A percentile compares a stretch with the other conserved stretches of the same genome.
These are phyloP conservation scores for Candida berthetii DNA, from an alignment of 805 yeast genomes.

Conservation along the genomic window DNA sequence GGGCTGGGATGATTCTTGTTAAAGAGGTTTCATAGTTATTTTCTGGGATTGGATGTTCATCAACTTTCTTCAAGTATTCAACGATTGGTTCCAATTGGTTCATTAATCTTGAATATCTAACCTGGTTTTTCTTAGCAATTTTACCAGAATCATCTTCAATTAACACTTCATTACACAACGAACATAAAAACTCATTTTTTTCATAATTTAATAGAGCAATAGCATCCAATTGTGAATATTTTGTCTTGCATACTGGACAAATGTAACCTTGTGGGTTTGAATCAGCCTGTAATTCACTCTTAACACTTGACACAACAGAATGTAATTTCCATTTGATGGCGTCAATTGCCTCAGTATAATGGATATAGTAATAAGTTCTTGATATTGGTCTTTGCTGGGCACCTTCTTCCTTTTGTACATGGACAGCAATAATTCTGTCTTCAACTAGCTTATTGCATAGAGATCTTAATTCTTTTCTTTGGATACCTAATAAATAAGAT, in stretches of 20 bases:
- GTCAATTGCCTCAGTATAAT: constrained; percentile 89
- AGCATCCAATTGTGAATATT: constrained; percentile 84
- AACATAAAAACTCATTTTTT: constrained; percentile 75
- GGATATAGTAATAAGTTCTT: constrained; percentile 81
- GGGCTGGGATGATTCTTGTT: constrained; percentile 80
- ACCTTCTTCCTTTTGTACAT: constrained; percentile 65
- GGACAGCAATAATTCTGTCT: constrained; percentile 70
- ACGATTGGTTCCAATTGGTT: constrained; percentile 85
- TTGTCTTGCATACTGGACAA: constrained; percentile 80
- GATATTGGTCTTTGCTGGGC: constrained; percentile 60
- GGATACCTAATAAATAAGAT: constrained; percentile 72
- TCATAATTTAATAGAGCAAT: constrained; percentile 76
- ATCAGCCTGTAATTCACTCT: constrained; percentile 77
- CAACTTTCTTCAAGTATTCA: constrained; percentile 73
- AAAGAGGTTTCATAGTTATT: constrained; percentile 85
- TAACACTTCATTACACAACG: constrained; percentile 69
- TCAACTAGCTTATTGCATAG: constrained; percentile 77
- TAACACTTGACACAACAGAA: constrained; percentile 68
- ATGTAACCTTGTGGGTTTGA: constrained; percentile 92
- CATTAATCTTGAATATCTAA: constrained; percentile 78
- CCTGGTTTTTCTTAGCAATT: constrained; percentile 77
- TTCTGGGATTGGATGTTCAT: constrained; percentile 74
- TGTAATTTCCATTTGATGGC: constrained; percentile 96
- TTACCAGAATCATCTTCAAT: constrained; percentile 86
- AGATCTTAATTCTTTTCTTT: constrained; percentile 80